Evolutionary conservation across 345 rosid species (phyloP), one percentile per base, ranked within the genome.

Genomic region (Hibiscus mutabilis): DNA sequence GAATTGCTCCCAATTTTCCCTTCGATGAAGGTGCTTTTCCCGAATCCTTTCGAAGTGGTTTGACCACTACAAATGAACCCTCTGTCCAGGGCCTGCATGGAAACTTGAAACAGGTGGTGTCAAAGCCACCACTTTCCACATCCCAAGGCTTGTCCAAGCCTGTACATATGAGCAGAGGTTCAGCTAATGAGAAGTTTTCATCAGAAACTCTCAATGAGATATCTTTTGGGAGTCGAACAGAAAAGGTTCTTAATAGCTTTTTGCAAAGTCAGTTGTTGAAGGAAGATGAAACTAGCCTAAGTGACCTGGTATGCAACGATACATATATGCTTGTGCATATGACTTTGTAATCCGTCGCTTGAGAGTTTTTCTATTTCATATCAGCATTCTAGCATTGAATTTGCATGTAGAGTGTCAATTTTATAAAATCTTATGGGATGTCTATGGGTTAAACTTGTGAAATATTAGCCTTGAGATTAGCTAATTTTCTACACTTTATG

Each of bases 231-330:
- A 88, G 82, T 74, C 86, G 83, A 81, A 92, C 99, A 29, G 99
- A 95, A 77, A 82, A 89, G 73, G 97, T 92, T 72, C 40, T 90
- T 57, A 84, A 70, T 73, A 85, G 78, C 80, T 92, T 92, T 76
- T 84, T 89, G 12, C 90, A 87, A 68, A 86, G 78, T 55, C 92
- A 92, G 49, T 65, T 84, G 56, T 81, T 90, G 65, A 91, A 82
- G 69, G 85, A 86, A 60, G 88, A 77, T 15, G 80, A 80, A 25
- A 66, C 83, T n/a, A 59, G 75, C 75, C 51, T 76, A 40, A 85
- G 81, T 53, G 84, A 79, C 77, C 71, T 68, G 84, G 86, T 86
- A 88, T 18, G 86, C 64, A 25, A 29, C 22, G 60, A 29, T 49
- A 66, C 13, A 0, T 29, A 1, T 21, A 21, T 56, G 31, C 19